Conservation (phyloP, 345 rosid species). For the Euphorbia pulcherrima region DNA sequence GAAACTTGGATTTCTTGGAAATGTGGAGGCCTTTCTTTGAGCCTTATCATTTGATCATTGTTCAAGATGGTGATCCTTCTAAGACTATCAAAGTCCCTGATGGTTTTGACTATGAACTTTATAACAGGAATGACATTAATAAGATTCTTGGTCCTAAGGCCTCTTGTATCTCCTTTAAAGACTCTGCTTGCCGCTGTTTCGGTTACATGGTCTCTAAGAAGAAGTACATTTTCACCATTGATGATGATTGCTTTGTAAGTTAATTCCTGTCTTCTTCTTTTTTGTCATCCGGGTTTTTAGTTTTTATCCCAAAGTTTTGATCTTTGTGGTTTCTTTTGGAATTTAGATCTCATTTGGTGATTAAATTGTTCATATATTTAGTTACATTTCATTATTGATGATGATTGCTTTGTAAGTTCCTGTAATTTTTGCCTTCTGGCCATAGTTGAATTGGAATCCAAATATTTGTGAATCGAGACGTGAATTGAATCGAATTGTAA, state of each 20-base stretch:
- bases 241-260: conserved; percentile 96
- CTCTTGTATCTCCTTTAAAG: conserved; percentile 91
- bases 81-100: conserved; percentile 79
- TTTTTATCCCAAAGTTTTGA: conserved; percentile 1
- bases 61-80: conserved; percentile 92
- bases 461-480: too few relatives aligned
- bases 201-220: conserved; percentile 98
- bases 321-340: conserved; percentile 6
- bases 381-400: too few relatives aligned
- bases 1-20: conserved; percentile 91
- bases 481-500: too few relatives aligned
- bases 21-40: conserved; percentile 97
- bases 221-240: conserved; percentile 94
- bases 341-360: background rate
- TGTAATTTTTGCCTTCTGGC: too few relatives aligned
- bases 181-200: conserved; percentile 95
- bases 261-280: background rate
- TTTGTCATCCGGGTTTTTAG: conserved; percentile 15
- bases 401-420: too few relatives aligned
- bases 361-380: too few relatives aligned
- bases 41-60: conserved; percentile 92
- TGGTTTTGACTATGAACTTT: conserved; percentile 88
- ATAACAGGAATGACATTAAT: conserved; percentile 86
- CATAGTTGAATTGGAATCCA: too few relatives aligned
- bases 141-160: conserved; percentile 88